Conservation (phyloP, 2,329 filamentous ascomycete species). For the Aspergillus nomiae region DNA sequence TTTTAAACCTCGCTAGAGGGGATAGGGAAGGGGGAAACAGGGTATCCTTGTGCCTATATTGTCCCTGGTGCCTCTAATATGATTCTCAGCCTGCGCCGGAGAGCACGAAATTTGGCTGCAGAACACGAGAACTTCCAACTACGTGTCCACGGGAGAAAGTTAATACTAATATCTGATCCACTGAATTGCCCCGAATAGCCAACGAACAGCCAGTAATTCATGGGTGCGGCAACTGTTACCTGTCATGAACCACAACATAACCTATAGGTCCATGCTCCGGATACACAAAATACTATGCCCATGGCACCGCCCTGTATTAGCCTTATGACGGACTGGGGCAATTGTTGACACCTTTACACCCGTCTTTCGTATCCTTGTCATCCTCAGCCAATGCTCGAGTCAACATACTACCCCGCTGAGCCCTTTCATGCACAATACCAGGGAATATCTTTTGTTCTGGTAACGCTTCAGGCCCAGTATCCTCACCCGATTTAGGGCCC, state of each 20-base stretch:
- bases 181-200: neutral
- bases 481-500: neutral
- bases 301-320: neutral
- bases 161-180: neutral
- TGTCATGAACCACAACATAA: neutral
- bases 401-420: slow-evolving; percentile 29
- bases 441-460: slow-evolving; percentile 46
- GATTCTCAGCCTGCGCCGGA: neutral
- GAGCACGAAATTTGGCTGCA: neutral
- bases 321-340: neutral
- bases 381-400: slow-evolving; percentile 2
- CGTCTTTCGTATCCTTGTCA: slow-evolving; percentile 6
- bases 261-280: neutral
- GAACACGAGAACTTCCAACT: neutral
- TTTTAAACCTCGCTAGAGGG: neutral
- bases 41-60: neutral
- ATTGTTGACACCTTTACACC: neutral
- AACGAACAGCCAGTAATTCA: neutral
- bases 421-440: slow-evolving; percentile 44
- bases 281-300: neutral
- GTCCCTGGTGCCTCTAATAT: neutral
- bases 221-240: neutral
- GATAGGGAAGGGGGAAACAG: neutral
- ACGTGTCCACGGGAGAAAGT: neutral
- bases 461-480: slow-evolving; percentile 19